A percentile compares a stretch with the other conserved stretches of the same genome.
phyloP scores from a whole-genome alignment of 2,329 filamentous ascomycete genomes.

The Daldinia sp. region DNA sequence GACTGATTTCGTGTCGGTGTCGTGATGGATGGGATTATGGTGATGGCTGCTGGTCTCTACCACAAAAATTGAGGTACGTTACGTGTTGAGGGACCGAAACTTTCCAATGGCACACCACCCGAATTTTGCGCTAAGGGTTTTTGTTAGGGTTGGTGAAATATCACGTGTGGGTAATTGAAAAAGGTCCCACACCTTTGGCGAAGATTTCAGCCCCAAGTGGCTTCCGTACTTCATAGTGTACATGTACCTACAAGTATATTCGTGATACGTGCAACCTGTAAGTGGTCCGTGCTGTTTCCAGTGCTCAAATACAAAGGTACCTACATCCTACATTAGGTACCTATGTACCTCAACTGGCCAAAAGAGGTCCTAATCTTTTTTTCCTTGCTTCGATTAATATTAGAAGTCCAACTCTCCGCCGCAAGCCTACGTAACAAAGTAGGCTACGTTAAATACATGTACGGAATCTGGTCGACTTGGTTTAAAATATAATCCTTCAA shows the following conservation, averaged over 20 bases:
- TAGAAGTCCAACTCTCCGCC: neutral
- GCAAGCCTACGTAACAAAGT: neutral
- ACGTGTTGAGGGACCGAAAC: constrained; percentile 37
- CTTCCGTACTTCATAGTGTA: neutral
- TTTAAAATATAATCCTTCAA: neutral
- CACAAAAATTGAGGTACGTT: constrained; percentile 44
- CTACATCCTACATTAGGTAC: too few species aligned
- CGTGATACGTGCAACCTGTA: too few species aligned
- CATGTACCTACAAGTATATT: neutral
- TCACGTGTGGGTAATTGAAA: constrained; percentile 41
- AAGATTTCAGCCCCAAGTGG: constrained; percentile 3
- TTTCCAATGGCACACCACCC: constrained; percentile 41
- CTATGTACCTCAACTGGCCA: neutral
- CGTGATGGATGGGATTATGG: constrained; percentile 47
- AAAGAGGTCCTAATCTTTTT: neutral
- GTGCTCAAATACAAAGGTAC: too few species aligned
- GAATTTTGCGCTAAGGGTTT: constrained; percentile 45
- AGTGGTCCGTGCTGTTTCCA: too few species aligned
- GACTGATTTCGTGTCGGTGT: constrained; percentile 48
- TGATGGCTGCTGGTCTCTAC: constrained; percentile 45
- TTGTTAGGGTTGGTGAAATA: constrained; percentile 42
- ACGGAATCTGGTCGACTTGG: neutral
- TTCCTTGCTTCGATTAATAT: neutral
- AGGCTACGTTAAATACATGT: neutral
- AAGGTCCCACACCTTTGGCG: neutral